Percentiles rank a stretch among this genome's conserved stretches.
These are phyloP conservation scores for Termitomyces titanicus DNA, from an alignment of 768 basidiomycete species.

Conservation along the genomic window DNA sequence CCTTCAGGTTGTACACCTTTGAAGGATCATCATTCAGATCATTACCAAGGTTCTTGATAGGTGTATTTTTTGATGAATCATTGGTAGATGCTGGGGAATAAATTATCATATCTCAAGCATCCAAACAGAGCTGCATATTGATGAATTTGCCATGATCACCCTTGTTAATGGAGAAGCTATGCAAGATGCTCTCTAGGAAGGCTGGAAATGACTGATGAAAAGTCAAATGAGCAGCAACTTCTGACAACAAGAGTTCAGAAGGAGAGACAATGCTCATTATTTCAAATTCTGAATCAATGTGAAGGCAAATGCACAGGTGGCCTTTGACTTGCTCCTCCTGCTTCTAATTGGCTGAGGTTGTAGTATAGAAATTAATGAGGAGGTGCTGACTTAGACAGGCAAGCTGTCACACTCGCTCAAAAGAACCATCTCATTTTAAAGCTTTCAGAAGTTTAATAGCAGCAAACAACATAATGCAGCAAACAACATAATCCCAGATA, in stretches of 20 bases:
- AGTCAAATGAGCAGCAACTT: slow-evolving; percentile 19
- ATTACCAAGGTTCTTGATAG: too few species aligned
- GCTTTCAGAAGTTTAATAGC: slow-evolving; percentile 12
- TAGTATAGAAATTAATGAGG: slow-evolving; percentile 25
- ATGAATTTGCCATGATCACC: slow-evolving; percentile 22
- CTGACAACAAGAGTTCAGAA: slow-evolving; percentile 24
- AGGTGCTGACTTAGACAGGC: slow-evolving; percentile 23
- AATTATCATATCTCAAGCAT: slow-evolving; percentile 18
- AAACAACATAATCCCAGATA: too few species aligned
- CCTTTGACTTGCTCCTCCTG: slow-evolving; percentile 25
- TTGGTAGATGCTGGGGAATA: background rate
- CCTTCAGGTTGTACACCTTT: too few species aligned
- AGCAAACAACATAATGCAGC: too few species aligned
- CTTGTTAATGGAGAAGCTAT: slow-evolving; percentile 13
- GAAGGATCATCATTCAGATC: background rate
- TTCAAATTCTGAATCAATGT: slow-evolving; percentile 13
- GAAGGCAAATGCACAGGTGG: slow-evolving; percentile 28
- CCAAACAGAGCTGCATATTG: too few species aligned
- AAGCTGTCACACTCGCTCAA: slow-evolving; percentile 14
- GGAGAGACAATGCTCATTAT: slow-evolving; percentile 17
- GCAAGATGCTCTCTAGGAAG: background rate
- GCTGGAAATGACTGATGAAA: background rate
- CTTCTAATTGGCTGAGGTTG: slow-evolving; percentile 1
- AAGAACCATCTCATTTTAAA: background rate
- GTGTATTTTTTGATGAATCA: background rate